Conservation (phyloP, 2,329 filamentous ascomycete genomes). For the Alternaria dauci region DNA sequence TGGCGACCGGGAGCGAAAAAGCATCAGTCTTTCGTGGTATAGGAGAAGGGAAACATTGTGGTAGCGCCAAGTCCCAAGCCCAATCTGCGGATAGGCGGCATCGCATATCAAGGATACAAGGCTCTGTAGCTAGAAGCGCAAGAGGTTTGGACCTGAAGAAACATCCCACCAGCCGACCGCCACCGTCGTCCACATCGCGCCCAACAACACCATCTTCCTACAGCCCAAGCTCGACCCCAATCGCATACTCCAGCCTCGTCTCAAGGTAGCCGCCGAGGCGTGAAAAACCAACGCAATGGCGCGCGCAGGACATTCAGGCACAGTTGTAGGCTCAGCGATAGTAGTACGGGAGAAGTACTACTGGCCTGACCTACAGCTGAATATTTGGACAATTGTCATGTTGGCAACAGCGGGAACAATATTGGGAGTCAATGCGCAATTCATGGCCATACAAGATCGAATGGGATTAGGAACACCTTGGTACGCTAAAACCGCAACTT, state of each 20-base stretch:
- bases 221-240: not conserved
- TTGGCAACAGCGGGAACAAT: conserved; percentile 65
- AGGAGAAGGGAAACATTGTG: conserved; percentile 10
- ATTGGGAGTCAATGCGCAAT: conserved; percentile 68
- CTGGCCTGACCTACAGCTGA: conserved; percentile 72
- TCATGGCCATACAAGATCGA: conserved; percentile 66
- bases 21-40: not conserved
- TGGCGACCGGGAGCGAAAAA: conserved; percentile 2
- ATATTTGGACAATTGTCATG: conserved; percentile 71
- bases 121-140: not conserved
- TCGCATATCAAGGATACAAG: conserved; percentile 6
- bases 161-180: not conserved
- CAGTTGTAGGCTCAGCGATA: conserved; percentile 50
- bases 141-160: not conserved
- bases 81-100: conserved; percentile 19
- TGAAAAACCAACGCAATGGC: conserved; percentile 42
- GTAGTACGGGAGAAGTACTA: conserved; percentile 64
- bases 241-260: not conserved
- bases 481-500: conserved; percentile 51
- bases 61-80: conserved; percentile 22
- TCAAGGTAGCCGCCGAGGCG: conserved; percentile 3
- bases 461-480: conserved; percentile 67
- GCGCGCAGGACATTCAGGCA: conserved; percentile 43
- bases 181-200: not conserved
- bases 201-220: not conserved